Evolutionary conservation across 192 early-diverging fungal species (phyloP).

Genomic region (Backusella morwellensis): DNA sequence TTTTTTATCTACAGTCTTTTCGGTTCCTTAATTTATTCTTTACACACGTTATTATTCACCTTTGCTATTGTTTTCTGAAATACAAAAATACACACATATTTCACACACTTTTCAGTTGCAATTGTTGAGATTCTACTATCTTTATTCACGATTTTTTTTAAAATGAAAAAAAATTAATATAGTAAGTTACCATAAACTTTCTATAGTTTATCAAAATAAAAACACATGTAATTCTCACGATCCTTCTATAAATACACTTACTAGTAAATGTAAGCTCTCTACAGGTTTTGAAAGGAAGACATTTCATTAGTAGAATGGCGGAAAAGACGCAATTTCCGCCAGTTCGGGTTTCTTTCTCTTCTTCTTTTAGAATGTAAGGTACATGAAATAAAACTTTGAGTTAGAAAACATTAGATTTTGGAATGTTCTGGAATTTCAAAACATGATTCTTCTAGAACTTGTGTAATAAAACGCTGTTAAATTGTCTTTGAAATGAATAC

Average conservation of each 20-base stretch:
- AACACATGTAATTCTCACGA: neutral
- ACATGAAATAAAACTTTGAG: neutral
- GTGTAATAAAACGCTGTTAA: neutral
- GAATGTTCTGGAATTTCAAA: neutral
- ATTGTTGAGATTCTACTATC: too few species aligned
- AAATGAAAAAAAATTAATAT: too few species aligned
- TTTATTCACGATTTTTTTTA: too few species aligned
- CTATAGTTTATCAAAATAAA: neutral
- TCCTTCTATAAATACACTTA: neutral
- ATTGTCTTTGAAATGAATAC: neutral
- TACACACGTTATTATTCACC: neutral
- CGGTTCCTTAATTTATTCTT: neutral
- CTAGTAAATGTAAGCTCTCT: neutral
- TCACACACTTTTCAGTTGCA: too few species aligned
- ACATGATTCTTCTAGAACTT: neutral
- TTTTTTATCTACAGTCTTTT: neutral
- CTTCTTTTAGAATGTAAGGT: neutral
- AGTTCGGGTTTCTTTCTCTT: neutral
- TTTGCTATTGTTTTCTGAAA: neutral
- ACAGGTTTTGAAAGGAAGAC: neutral
- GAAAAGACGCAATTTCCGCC: neutral
- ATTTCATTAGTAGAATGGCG: neutral
- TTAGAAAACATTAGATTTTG: neutral
- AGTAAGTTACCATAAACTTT: too few species aligned
- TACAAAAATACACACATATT: neutral